Base-by-base conservation (phyloP, 768 basidiomycete species). In the Strobilomyces dryophilus region DNA sequence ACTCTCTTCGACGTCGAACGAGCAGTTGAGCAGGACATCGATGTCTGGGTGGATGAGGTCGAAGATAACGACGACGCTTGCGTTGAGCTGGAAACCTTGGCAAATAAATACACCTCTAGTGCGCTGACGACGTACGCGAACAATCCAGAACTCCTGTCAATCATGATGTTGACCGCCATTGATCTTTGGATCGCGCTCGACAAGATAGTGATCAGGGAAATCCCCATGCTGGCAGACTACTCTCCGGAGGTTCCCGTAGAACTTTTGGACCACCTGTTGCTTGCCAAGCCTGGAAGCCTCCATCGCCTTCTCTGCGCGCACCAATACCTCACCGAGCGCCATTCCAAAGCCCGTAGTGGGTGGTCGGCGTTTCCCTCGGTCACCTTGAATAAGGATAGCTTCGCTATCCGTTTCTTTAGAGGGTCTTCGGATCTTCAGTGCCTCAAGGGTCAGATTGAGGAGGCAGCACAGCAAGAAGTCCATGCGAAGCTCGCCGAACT, bases 1-100 rank as follows among this genome's bases (percentile, higher is more conserved):
- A 57, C 65, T 1, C 61, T 77, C 1, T 66, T 59, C 12, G 77
- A 77, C 43, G 65, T 78, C 12, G 74, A 78, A 54, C 47, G 43
- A 14, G 52, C 62, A 10, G 64, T 76, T 44, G 56, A 66, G 39
- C 56, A 66, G 21, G 49, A 41, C 1, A 41, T 41, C 10, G 40
- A 41, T 14, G 40, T 24, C 15, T 41, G 40, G 21, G 3, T 41
- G 21, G 40, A 1, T 11, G 3, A 5, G 8, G 40, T 41, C 24
- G 15, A 5, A 14, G 8, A 41, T 7, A 21, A 29, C 4, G 49
- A 55, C 3, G 21, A 42, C 1, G 62, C 60, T 4, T 64, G 62
- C 1, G 10, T 21, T 7, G 52, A 56, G 27, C 53, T 64, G 12
- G 54, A 57, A 47, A 26, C 60, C 2, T 68, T 64, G 39, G 65